Evolutionary conservation across 148 eudicot genomes (phyloP).

Genomic region (Vaccinium myrtillus): DNA sequence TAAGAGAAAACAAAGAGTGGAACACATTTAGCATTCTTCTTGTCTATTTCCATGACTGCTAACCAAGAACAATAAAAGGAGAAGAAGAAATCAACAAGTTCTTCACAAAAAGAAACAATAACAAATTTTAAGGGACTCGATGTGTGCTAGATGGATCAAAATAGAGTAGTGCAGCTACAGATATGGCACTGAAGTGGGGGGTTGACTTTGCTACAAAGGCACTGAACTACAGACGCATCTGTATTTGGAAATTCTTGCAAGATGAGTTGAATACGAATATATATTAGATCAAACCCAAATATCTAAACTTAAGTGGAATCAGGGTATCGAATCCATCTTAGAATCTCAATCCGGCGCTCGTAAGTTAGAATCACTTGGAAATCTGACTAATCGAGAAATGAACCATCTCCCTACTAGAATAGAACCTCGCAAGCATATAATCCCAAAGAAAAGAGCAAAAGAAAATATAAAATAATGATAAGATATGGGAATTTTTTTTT

Average conservation of each 20-base stretch:
- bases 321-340: background rate
- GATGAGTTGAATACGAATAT: background rate
- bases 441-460: background rate
- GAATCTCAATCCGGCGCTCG: background rate
- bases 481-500: background rate
- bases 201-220: background rate
- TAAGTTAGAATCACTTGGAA: background rate
- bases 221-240: background rate
- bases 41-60: background rate
- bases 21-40: background rate
- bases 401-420: background rate
- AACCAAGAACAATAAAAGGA: background rate
- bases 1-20: background rate
- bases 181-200: background rate
- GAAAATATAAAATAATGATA: background rate
- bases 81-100: background rate
- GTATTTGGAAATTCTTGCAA: background rate
- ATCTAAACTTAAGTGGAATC: background rate
- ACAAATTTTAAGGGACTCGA: background rate
- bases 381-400: background rate
- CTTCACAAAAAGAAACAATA: background rate
- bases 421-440: background rate
- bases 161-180: background rate
- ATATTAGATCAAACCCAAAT: too few species aligned
- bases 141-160: background rate